phyloP scores from a whole-genome alignment of 1,284 basidiomycete species.

The Phellinidium pouzarii region DNA sequence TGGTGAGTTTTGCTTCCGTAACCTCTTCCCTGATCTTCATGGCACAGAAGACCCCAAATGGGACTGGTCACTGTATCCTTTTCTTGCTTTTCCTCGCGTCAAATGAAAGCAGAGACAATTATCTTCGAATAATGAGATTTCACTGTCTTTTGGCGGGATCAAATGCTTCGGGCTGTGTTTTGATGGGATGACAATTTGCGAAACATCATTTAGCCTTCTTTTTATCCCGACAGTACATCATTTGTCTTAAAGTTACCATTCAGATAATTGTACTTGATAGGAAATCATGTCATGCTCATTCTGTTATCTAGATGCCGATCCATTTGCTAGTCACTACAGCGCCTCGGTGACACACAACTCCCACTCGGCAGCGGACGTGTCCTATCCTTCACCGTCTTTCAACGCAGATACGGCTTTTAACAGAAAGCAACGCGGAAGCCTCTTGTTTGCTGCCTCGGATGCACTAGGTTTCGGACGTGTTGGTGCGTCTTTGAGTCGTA shows the following conservation, averaged over 20 bases:
- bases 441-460: slow-evolving; percentile 16
- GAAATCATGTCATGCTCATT: not conserved
- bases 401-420: not conserved
- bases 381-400: not conserved
- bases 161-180: too few relatives aligned
- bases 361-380: not conserved
- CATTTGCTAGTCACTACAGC: slow-evolving; percentile 16
- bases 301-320: slow-evolving; percentile 15
- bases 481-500: slow-evolving; percentile 11
- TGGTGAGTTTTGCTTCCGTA: slow-evolving; percentile 13
- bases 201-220: too few relatives aligned
- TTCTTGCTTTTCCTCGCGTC: not conserved
- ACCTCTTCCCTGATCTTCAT: not conserved
- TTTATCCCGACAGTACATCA: too few relatives aligned
- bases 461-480: slow-evolving; percentile 14
- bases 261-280: not conserved
- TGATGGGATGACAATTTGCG: too few relatives aligned
- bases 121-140: too few relatives aligned
- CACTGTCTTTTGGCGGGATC: too few relatives aligned
- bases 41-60: not conserved
- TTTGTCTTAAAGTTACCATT: not conserved
- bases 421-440: slow-evolving; percentile 14
- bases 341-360: slow-evolving; percentile 1
- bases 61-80: not conserved
- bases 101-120: too few relatives aligned